These are phyloP conservation scores for Trichosporon sp. DNA, from an alignment of 1,284 basidiomycete species.

Conservation along the genomic window DNA sequence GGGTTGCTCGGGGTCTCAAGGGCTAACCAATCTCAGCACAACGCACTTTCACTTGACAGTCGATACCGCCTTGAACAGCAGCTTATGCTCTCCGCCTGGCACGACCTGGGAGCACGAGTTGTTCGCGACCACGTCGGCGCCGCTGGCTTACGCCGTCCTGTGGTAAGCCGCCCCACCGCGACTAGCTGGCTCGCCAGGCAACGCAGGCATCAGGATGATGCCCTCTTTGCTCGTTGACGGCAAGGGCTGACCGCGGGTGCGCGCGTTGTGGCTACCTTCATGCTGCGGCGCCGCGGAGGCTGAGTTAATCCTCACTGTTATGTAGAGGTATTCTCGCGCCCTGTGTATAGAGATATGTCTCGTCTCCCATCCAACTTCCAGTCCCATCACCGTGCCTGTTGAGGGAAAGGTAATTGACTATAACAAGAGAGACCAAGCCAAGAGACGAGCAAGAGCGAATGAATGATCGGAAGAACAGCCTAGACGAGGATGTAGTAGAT, in stretches of 20 bases:
- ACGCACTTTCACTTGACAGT: slow-evolving; percentile 23
- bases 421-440: slow-evolving; percentile 8
- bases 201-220: slow-evolving; percentile 57
- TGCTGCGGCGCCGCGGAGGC: slow-evolving; percentile 25
- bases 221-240: slow-evolving; percentile 36
- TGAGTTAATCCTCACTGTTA: slow-evolving; percentile 20
- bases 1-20: slow-evolving; percentile 16
- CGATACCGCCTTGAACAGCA: slow-evolving; percentile 75
- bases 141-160: slow-evolving; percentile 41
- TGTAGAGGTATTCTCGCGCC: slow-evolving; percentile 23
- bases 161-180: slow-evolving; percentile 57
- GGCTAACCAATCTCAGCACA: slow-evolving; percentile 19
- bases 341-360: slow-evolving; percentile 11
- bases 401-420: slow-evolving; percentile 14
- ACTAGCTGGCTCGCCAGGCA: slow-evolving; percentile 67
- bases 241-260: slow-evolving; percentile 28
- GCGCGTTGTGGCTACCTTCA: slow-evolving; percentile 23
- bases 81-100: slow-evolving; percentile 74
- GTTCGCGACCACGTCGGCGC: slow-evolving; percentile 59
- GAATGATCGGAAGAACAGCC: slow-evolving; percentile 7
- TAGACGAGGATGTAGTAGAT: slow-evolving; percentile 13
- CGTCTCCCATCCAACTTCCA: not conserved
- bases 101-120: slow-evolving; percentile 68
- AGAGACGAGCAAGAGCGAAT: slow-evolving; percentile 1
- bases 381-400: slow-evolving; percentile 18